Evolutionary conservation across 495 filamentous ascomycete species (phyloP), one percentile per base, ranked within the genome.

Genomic region (Penicillium parvum): DNA sequence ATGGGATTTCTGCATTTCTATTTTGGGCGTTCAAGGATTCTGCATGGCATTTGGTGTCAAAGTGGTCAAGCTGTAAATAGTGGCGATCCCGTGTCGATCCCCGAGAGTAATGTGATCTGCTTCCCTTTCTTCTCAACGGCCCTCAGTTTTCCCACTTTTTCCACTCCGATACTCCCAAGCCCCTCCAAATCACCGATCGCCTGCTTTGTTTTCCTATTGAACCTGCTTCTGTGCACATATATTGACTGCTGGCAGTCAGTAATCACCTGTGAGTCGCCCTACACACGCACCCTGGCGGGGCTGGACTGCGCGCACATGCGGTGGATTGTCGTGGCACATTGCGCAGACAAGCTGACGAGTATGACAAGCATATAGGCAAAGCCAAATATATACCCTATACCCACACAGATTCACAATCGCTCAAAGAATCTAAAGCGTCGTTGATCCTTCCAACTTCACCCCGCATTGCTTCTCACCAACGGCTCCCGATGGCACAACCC

Each of bases 401-500:
- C n/a, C n/a, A n/a, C n/a, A n/a, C n/a, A n/a, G n/a, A n/a, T n/a
- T n/a, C n/a, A n/a, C n/a, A n/a, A n/a, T n/a, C n/a, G n/a, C n/a
- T n/a, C n/a, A n/a, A n/a, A n/a, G n/a, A n/a, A n/a, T 32, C 18
- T 7, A 22, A n/a, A 6, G n/a, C 28, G n/a, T 5, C 7, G 12
- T 18, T 6, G 42, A 22, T 17, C 35, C 23, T 14, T 40, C 23
- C 40, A 20, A 20, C n/a, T 32, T 41, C 26, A 14, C n/a, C 15
- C 33, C 44, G 11, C 28, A 16, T 20, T 40, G 44, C 20, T 20
- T 34, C 40, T n/a, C 26, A 41, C 11, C 25, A 20, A n/a, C 32
- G 1, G 32, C 17, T 40, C 35, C 38, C 29, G 35, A 73, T 73
- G 70, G 68, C 70, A 27, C 70, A 60, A 55, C 45, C 54, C 10